Base-by-base conservation (phyloP, 164 flowering plant genomes). In the Nymphaea colorata region DNA sequence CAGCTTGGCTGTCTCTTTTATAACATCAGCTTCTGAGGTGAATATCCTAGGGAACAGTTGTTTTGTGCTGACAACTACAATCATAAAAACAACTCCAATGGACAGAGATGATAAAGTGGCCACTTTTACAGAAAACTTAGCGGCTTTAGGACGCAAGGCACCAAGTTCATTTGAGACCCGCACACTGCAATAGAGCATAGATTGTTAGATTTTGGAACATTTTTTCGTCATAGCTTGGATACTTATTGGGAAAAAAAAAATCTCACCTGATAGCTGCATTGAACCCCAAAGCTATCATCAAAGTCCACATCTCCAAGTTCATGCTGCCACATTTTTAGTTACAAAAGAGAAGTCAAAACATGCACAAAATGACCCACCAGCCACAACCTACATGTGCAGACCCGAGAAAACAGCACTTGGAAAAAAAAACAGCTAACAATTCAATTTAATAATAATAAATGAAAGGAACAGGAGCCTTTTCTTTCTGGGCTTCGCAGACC, bases 91-190 rank as follows among this genome's bases (percentile, higher is more conserved):
- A 16, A 84, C 7, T 4, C 87, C 88, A n/a, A 87, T 68, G 47
- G 77, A 0, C 17, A 79, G 66, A 2, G 91, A 80, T 15, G 74
- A 65, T 6, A 78, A 4, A 14, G 78, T 82, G 3, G 82, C 87
- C 43, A 87, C 91, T 43, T 78, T 70, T 3, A 89, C 75, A 3
- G 95, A 76, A 25, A 89, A 82, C 61, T 80, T 89, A 0, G 91
- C 90, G 0, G 87, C 76, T 64, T 87, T 81, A 61, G 95, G 90
- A 45, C 84, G 87, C 15, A 68, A 78, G 51, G 95, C 88, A 6
- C 90, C 95, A 2, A 87, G 79, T 75, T 89, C 91, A 72, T 87
- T 87, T 12, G 91, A 87, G 17, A 89, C 79, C 76, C 91, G 80
- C 74, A 89, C 91, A 75, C 91, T 87, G 80, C 76, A 73, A 7